Evolutionary conservation across 2,329 filamentous ascomycete genomes (phyloP).

Genomic region (Chalaropsis thielavioides): DNA sequence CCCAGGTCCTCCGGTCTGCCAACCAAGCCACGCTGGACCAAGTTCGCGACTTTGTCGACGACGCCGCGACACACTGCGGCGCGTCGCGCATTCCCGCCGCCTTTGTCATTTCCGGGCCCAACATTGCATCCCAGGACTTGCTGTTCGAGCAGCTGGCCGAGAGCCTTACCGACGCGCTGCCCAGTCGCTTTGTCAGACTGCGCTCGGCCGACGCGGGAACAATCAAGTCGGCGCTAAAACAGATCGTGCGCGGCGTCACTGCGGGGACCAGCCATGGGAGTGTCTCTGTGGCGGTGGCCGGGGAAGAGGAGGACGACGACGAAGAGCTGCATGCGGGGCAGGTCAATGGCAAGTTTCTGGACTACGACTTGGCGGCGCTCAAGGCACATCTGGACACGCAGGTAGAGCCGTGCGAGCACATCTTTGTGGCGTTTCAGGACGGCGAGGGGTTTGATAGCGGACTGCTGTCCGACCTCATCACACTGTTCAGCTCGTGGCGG

Average conservation of each 20-base stretch:
- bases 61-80: slow-evolving; percentile 1
- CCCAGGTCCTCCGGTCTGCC: slow-evolving; percentile 42
- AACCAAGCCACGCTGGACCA: slow-evolving; percentile 46
- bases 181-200: slow-evolving; percentile 48
- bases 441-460: slow-evolving; percentile 66
- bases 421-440: slow-evolving; percentile 64
- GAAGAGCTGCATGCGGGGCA: slow-evolving; percentile 24
- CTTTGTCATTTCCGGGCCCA: slow-evolving; percentile 64
- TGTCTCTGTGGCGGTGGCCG: slow-evolving; percentile 38
- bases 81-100: slow-evolving; percentile 41
- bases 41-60: slow-evolving; percentile 41
- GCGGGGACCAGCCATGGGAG: slow-evolving; percentile 21
- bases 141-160: slow-evolving; percentile 58
- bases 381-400: slow-evolving; percentile 41
- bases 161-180: slow-evolving; percentile 32
- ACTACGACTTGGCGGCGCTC: slow-evolving; percentile 65
- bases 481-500: slow-evolving; percentile 52
- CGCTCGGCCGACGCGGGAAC: slow-evolving; percentile 59
- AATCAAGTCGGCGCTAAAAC: slow-evolving; percentile 55
- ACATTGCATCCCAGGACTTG: slow-evolving; percentile 58
- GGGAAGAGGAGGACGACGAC: background rate
- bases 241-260: slow-evolving; percentile 54
- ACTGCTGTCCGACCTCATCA: slow-evolving; percentile 57
- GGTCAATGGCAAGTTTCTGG: slow-evolving; percentile 40
- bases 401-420: slow-evolving; percentile 33